Conservation (phyloP, 768 basidiomycete species). For the Lactifluus volemus region DNA sequence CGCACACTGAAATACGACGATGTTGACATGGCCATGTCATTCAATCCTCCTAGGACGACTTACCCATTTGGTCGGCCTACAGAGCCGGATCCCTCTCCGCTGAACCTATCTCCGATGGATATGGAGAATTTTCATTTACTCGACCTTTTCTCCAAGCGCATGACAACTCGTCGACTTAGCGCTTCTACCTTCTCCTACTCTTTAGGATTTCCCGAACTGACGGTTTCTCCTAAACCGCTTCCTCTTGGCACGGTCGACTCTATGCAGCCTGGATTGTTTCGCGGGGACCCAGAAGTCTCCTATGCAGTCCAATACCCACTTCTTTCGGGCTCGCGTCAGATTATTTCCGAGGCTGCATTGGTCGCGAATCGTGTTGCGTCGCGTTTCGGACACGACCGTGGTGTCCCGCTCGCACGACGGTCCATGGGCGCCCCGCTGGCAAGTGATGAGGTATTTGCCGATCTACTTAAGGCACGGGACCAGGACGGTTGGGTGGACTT, state of each 20-base stretch:
- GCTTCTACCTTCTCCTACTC: background rate
- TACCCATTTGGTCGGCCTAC: conserved; percentile 39
- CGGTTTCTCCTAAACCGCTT: conserved; percentile 24
- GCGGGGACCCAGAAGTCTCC: conserved; percentile 42
- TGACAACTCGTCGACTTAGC: background rate
- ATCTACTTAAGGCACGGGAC: conserved; percentile 43
- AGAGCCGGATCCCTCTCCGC: conserved; percentile 4
- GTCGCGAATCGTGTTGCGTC: conserved; percentile 70
- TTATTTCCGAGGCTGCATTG: conserved; percentile 81
- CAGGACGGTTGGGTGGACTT: conserved; percentile 36
- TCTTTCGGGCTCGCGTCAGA: conserved; percentile 37
- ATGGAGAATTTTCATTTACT: conserved; percentile 28
- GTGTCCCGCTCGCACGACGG: conserved; percentile 59
- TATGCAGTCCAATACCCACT: conserved; percentile 35
- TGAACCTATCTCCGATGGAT: conserved; percentile 2
- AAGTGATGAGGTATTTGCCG: conserved; percentile 30
- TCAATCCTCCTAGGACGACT: background rate
- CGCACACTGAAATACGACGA: conserved; percentile 53
- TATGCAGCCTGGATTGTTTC: conserved; percentile 22
- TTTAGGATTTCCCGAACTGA: conserved; percentile 7
- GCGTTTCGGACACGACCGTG: conserved; percentile 50
- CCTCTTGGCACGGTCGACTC: conserved; percentile 3
- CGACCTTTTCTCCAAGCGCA: conserved; percentile 20
- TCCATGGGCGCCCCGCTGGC: conserved; percentile 27
- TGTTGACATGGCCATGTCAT: conserved; percentile 47